Conservation (phyloP, 2,329 filamentous ascomycete species). For the Atkinsonella texensis region DNA sequence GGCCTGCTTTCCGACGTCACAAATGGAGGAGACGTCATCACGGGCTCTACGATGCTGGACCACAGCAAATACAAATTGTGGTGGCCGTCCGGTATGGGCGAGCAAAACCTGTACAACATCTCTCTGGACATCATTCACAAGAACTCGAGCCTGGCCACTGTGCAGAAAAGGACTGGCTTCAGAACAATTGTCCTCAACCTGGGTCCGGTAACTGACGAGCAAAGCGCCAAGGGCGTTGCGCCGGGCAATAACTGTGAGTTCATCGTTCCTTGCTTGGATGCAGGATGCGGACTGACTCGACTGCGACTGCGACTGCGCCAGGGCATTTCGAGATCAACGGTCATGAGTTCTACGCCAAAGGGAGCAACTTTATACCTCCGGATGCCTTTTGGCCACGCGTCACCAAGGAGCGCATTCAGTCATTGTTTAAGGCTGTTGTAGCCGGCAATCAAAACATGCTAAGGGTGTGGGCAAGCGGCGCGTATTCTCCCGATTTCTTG, state of each 20-base stretch:
- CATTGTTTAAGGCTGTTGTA: slow-evolving; percentile 35
- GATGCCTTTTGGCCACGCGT: slow-evolving; percentile 28
- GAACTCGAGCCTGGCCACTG: slow-evolving; percentile 16
- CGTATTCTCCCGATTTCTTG: slow-evolving; percentile 49
- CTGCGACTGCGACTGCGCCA: background rate
- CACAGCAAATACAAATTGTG: slow-evolving; percentile 38
- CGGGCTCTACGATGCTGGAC: slow-evolving; percentile 32
- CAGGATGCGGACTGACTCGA: background rate
- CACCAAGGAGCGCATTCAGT: slow-evolving; percentile 35
- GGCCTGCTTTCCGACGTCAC: slow-evolving; percentile 21
- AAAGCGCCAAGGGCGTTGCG: slow-evolving; percentile 37
- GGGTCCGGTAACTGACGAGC: slow-evolving; percentile 37
- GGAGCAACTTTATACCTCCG: slow-evolving; percentile 10
- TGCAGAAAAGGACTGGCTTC: slow-evolving; percentile 46
- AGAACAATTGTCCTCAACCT: slow-evolving; percentile 49
- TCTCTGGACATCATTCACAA: slow-evolving; percentile 34
- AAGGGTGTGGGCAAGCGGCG: slow-evolving; percentile 47
- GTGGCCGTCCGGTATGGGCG: slow-evolving; percentile 47
- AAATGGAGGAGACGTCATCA: slow-evolving; percentile 30
- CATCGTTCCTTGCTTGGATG: background rate
- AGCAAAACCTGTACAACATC: slow-evolving; percentile 45
- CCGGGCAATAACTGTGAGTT: slow-evolving; percentile 24
- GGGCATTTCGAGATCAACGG: slow-evolving; percentile 56
- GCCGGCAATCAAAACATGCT: slow-evolving; percentile 52
- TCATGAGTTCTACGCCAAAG: slow-evolving; percentile 43